Evolutionary conservation across 305 asterid species (phyloP), one percentile per base, ranked within the genome.

Genomic region (Fraxinus baroniana): DNA sequence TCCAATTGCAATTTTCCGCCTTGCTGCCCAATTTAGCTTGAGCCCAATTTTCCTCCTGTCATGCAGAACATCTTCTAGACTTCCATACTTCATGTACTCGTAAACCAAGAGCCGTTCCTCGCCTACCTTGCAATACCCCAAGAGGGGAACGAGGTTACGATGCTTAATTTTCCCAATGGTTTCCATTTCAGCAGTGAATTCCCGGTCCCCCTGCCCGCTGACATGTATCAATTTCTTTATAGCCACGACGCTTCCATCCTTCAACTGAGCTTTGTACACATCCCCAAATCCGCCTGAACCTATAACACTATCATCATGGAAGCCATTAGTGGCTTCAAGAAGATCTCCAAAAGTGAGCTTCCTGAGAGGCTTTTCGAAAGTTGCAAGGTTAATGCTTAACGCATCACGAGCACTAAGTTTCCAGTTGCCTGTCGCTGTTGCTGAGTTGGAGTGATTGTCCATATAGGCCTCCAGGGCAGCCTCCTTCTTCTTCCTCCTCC

Each of bases 11-110:
- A 96, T 93, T 82, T 91, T 92, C 78, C 94, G 84, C 87, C 99
- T 85, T 0, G 95, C 93, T 0, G 88, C 64, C 99, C 98, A 96
- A 73, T 90, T 88, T 9, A 96, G 90, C 88, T 85, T 94, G 83
- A 93, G 73, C 79, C 98, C 98, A 0, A 68, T 85, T 80, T 88
- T 92, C 83, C 85, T 92, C 74, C 94, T 78, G 78, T 92, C 93
- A 30, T 89, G 99, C 6, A 96, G 85, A 28, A 96, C 98, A 20
- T 94, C 98, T 60, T 96, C 98, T 3, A 96, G 86, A 79, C 98
- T 94, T 18, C 98, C 98, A 22, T 86, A 92, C 82, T 92, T 96
- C 99, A 96, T 96, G 90, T 93, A 96, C 91, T 96, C 98, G 26
- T 96, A 96, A 41, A 96, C 98, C 78, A 96, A 78, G 74, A 94